A percentile compares a stretch with the other conserved stretches of the same genome.
phyloP scores from a whole-genome alignment of 192 early-diverging fungal species.

The Linnemannia exigua region DNA sequence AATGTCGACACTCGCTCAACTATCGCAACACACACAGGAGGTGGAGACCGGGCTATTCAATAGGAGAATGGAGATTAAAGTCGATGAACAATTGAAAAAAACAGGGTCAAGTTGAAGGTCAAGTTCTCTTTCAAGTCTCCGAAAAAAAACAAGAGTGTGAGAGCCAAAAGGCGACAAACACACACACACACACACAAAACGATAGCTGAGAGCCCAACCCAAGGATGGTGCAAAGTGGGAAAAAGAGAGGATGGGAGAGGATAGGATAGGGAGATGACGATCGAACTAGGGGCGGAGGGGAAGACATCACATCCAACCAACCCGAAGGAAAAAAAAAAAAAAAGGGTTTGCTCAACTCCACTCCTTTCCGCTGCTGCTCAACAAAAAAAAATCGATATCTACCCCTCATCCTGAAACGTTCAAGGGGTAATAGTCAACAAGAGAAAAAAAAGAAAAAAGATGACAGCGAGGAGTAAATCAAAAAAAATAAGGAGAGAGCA shows the following conservation, averaged over 20 bases:
- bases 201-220: not conserved
- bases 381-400: not conserved
- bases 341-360: not conserved
- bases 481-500: not conserved
- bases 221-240: not conserved
- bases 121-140: conserved; percentile 9
- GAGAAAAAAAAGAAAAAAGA: not conserved
- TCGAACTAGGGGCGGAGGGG: not conserved
- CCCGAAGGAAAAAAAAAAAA: not conserved
- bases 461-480: not conserved
- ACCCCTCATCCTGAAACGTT: conserved; percentile 4
- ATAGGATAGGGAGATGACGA: not conserved
- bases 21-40: too few relatives aligned
- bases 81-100: too few relatives aligned
- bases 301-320: not conserved
- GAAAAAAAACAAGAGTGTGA: not conserved
- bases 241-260: not conserved
- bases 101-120: too few relatives aligned
- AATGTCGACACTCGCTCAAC: too few relatives aligned
- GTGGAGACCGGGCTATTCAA: too few relatives aligned
- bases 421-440: not conserved
- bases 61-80: too few relatives aligned
- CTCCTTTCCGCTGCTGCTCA: not conserved
- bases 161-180: not conserved
- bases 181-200: not conserved